Evolutionary conservation across 257 asterid genomes (phyloP).

Genomic region (Solanum lignicaule): DNA sequence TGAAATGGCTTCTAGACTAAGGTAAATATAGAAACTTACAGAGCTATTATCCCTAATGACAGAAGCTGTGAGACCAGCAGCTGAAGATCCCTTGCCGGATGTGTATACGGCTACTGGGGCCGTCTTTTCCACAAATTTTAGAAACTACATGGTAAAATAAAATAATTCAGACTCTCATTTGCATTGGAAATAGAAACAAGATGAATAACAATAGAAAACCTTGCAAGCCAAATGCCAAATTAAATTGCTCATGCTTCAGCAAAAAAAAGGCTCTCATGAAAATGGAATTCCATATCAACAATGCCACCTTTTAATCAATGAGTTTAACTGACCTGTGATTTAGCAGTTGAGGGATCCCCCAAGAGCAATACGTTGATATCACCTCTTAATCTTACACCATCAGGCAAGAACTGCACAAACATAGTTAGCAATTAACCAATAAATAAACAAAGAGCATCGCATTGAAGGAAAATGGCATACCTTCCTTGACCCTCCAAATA

Average conservation of each 20-base stretch:
- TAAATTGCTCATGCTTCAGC: neutral
- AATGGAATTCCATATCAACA: neutral
- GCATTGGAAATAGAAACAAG: neutral
- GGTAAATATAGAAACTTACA: slow-evolving; percentile 32
- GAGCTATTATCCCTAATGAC: slow-evolving; percentile 96
- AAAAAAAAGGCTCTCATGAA: neutral
- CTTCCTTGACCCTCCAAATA: slow-evolving; percentile 98
- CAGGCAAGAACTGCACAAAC: slow-evolving; percentile 64
- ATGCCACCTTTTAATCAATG: neutral
- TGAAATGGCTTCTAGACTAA: neutral
- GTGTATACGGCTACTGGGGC: slow-evolving; percentile 97
- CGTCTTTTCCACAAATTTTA: slow-evolving; percentile 97
- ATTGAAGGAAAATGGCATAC: slow-evolving; percentile 20
- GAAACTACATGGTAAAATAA: slow-evolving; percentile 48
- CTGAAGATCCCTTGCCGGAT: slow-evolving; percentile 98
- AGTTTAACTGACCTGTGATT: slow-evolving; percentile 67
- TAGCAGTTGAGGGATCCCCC: slow-evolving; percentile 99
- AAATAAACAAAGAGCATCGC: slow-evolving; percentile 1
- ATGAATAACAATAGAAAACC: neutral
- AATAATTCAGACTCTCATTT: neutral
- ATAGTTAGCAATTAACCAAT: neutral
- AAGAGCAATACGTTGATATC: slow-evolving; percentile 91
- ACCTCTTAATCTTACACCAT: slow-evolving; percentile 96
- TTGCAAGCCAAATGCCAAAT: neutral
- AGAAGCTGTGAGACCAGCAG: slow-evolving; percentile 99